phyloP scores from a whole-genome alignment of 768 basidiomycete genomes.

The Psilocybe subaeruginosa region DNA sequence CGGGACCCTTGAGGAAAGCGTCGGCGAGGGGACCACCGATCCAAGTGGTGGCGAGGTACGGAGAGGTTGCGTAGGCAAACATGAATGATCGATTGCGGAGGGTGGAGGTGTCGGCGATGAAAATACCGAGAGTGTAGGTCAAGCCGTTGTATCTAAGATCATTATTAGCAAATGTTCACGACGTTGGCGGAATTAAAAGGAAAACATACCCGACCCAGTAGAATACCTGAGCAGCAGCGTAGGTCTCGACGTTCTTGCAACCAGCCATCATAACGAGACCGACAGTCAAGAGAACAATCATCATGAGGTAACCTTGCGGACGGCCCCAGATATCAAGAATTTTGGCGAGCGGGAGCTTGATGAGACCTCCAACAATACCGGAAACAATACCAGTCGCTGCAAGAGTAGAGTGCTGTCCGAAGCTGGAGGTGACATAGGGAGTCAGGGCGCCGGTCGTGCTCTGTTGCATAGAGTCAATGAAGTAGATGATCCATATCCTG shows the following conservation, averaged over 20 bases:
- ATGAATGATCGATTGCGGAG: constrained; percentile 6
- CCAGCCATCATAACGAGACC: constrained; percentile 7
- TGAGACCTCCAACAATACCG: constrained; percentile 1
- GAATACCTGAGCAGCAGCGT: constrained; percentile 6
- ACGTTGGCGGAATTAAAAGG: background rate
- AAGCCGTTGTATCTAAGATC: background rate
- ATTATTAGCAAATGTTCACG: background rate
- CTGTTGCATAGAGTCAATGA: constrained; percentile 7
- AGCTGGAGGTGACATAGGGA: constrained; percentile 1
- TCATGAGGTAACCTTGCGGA: constrained; percentile 4
- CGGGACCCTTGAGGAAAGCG: constrained; percentile 1
- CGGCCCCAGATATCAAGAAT: constrained; percentile 8
- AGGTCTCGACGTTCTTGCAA: constrained; percentile 1
- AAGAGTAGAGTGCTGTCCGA: background rate
- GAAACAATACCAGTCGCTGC: constrained; percentile 1
- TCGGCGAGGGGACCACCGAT: constrained; percentile 3
- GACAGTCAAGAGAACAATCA: constrained; percentile 3
- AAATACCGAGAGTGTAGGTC: constrained; percentile 1
- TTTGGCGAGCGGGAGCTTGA: constrained; percentile 4
- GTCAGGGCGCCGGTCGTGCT: background rate
- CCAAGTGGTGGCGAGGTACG: constrained; percentile 5
- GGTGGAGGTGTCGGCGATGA: constrained; percentile 3
- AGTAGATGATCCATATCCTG: constrained; percentile 7
- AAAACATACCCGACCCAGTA: constrained; percentile 4
- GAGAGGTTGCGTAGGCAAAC: constrained; percentile 1